These are phyloP conservation scores for Clathrospora elynae DNA, from an alignment of 2,329 filamentous ascomycete genomes.

Conservation along the genomic window DNA sequence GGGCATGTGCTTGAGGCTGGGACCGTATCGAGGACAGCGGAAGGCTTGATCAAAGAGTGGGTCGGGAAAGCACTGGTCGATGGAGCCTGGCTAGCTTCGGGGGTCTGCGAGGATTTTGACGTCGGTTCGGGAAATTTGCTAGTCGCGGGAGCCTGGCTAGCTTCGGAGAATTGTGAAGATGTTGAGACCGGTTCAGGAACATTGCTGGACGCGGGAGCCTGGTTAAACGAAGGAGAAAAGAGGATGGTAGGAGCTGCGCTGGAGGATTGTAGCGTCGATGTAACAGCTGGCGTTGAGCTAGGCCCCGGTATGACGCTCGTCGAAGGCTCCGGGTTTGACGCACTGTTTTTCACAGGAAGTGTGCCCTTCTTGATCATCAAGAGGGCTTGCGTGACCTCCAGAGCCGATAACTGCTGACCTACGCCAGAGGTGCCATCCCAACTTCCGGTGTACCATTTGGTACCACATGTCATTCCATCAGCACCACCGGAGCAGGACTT, in stretches of 20 bases:
- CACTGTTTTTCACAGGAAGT: constrained; percentile 36
- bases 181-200: constrained; percentile 1
- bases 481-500: constrained; percentile 51
- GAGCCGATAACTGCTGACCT: constrained; percentile 53
- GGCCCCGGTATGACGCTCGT: constrained; percentile 21
- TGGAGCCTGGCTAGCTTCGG: constrained; percentile 9
- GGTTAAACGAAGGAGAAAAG: constrained; percentile 1
- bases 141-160: constrained; percentile 5
- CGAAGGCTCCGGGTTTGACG: constrained; percentile 23
- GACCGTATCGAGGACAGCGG: constrained; percentile 16
- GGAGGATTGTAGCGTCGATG: neutral
- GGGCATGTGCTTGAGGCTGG: constrained; percentile 15
- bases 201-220: constrained; percentile 4
- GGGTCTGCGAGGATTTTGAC: constrained; percentile 15
- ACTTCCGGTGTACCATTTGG: constrained; percentile 52
- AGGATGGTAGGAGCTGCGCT: constrained; percentile 5
- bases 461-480: constrained; percentile 51
- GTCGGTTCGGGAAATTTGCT: constrained; percentile 4
- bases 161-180: constrained; percentile 18
- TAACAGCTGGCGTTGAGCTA: constrained; percentile 21
- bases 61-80: constrained; percentile 9
- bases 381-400: constrained; percentile 54
- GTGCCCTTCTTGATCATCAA: constrained; percentile 43
- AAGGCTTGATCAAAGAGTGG: constrained; percentile 19
- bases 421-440: constrained; percentile 52